phyloP scores from a whole-genome alignment of 202 grass and related monocot genomes.

The Carex sylvatica region DNA sequence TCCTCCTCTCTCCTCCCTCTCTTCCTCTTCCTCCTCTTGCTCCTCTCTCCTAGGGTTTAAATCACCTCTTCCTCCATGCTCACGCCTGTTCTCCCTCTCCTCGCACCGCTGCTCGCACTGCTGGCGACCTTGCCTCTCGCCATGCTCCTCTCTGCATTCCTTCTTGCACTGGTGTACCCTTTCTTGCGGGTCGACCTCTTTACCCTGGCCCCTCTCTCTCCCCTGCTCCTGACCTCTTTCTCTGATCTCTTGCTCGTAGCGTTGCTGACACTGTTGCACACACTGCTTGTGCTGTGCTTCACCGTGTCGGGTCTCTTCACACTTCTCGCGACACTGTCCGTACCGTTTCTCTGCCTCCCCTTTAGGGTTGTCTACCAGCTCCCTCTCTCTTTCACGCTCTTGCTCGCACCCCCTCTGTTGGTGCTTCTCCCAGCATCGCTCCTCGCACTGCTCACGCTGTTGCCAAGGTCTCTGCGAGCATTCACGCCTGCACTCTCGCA shows the following conservation, averaged over 20 bases:
- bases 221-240: background rate
- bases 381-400: background rate
- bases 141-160: slow-evolving; percentile 5
- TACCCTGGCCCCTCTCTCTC: background rate
- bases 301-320: background rate
- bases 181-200: background rate
- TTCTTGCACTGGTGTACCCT: background rate
- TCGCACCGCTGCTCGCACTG: background rate
- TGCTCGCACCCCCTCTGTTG: background rate
- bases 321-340: background rate
- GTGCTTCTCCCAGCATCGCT: slow-evolving; percentile 3
- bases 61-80: background rate
- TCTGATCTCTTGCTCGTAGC: background rate
- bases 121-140: background rate
- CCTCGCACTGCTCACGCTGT: background rate
- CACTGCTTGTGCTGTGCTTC: background rate
- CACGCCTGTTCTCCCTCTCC: background rate
- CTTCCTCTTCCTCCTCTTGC: slow-evolving; percentile 3
- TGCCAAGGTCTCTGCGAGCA: background rate
- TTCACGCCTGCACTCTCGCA: background rate
- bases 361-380: background rate
- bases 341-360: background rate
- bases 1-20: background rate
- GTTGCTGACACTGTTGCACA: background rate
- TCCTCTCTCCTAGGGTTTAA: slow-evolving; percentile 14